Percentiles rank a stretch among this genome's conserved stretches.
phyloP scores from a whole-genome alignment of 345 rosid genomes.

The Microcos paniculata region DNA sequence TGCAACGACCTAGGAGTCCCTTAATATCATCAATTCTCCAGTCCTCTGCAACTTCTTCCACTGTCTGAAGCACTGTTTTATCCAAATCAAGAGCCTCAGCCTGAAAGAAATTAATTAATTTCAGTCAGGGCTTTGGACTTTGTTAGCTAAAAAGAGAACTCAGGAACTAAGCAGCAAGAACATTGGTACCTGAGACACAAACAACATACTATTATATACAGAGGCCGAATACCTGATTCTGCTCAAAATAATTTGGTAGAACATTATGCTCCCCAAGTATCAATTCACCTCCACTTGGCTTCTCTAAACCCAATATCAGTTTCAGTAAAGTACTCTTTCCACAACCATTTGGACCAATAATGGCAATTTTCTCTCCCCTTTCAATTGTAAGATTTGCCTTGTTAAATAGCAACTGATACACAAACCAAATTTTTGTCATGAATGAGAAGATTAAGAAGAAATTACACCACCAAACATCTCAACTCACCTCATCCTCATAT shows the following conservation, averaged over 20 bases:
- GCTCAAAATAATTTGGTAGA: constrained; percentile 95
- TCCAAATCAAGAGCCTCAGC: constrained; percentile 95
- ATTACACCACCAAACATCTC: neutral
- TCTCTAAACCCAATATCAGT: constrained; percentile 78
- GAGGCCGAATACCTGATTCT: constrained; percentile 71
- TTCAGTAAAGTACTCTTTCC: constrained; percentile 92
- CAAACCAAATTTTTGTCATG: constrained; percentile 13
- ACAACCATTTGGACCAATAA: constrained; percentile 94
- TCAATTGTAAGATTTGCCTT: constrained; percentile 70
- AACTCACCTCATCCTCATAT: constrained; percentile 72
- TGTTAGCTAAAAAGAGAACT: neutral
- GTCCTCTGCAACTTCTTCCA: constrained; percentile 84
- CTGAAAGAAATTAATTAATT: constrained; percentile 34
- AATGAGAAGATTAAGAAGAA: constrained; percentile 12
- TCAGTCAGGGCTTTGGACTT: constrained; percentile 1
- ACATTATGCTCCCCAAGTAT: constrained; percentile 89
- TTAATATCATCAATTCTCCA: constrained; percentile 94
- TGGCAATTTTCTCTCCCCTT: constrained; percentile 86
- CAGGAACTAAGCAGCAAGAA: neutral
- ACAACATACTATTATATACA: neutral
- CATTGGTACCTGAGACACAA: neutral
- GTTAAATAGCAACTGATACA: constrained; percentile 63
- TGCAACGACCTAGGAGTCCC: constrained; percentile 96
- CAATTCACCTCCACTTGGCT: constrained; percentile 70
- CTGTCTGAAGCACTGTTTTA: constrained; percentile 86